Evolutionary conservation across 73 alveolate genomes (phyloP).

Genomic region (Paramecium pentaurelia): DNA sequence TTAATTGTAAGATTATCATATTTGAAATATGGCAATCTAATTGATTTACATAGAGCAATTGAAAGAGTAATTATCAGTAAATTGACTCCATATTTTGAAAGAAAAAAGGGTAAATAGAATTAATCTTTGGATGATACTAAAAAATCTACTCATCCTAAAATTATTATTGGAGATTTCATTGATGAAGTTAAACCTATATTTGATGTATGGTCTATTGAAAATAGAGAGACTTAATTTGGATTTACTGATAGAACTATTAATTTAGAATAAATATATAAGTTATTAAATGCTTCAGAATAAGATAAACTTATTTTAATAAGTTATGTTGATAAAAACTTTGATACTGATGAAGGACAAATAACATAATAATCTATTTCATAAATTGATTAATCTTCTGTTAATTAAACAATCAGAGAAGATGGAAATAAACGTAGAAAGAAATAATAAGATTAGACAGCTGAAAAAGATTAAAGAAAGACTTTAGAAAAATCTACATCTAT

Average conservation of each 20-base stretch:
- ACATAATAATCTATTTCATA: constrained; percentile 1
- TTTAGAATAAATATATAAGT: not conserved
- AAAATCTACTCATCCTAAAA: constrained; percentile 1
- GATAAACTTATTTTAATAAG: not conserved
- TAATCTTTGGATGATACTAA: constrained; percentile 30
- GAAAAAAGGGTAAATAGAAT: constrained; percentile 40
- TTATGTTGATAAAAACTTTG: constrained; percentile 37
- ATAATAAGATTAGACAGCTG: constrained; percentile 46
- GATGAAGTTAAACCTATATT: not conserved
- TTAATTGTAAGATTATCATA: constrained; percentile 61
- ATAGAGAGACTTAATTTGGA: constrained; percentile 31
- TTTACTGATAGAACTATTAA: constrained; percentile 16
- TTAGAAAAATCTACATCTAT: not conserved
- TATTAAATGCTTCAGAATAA: not conserved
- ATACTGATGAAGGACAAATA: constrained; percentile 50
- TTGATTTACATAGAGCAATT: constrained; percentile 56
- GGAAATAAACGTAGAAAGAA: constrained; percentile 32
- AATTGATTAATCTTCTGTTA: constrained; percentile 25
- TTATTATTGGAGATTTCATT: not conserved
- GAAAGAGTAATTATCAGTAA: constrained; percentile 26
- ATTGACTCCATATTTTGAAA: constrained; percentile 49
- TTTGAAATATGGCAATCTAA: constrained; percentile 60
- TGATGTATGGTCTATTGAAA: not conserved
- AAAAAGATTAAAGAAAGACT: not conserved
- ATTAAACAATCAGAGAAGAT: not conserved